Evolutionary conservation across 1,284 basidiomycete species (phyloP), one percentile per base, ranked within the genome.

Genomic region (Xerocomus nothofagi): DNA sequence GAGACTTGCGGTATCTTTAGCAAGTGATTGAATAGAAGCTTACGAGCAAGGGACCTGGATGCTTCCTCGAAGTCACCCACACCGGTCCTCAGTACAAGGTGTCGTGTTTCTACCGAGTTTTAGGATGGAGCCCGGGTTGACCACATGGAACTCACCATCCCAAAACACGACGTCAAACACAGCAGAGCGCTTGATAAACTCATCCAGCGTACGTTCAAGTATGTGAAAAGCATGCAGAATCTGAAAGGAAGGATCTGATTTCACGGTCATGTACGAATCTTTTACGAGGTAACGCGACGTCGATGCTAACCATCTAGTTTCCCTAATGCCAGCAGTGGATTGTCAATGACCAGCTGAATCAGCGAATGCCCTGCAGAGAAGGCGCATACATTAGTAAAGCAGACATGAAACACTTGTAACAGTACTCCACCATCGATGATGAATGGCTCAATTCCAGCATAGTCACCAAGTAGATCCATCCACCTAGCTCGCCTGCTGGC

Each of bases 381-480:
- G n/a, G 11, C 2, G 10, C 11, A 5, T 20, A 53, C 9, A 37
- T 53, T 8, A 56, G 53, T 27, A 27, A 44, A 30, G 36, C 6
- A 30, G 20, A 17, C 4, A 32, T 32, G 9, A n/a, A 21, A 53
- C 10, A n/a, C 30, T 17, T 12, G 40, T 26, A 12, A 50, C n/a
- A 43, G 49, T 55, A 37, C 44, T 34, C 12, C 57, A 80, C 84
- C 84, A 62, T 87, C 82, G 46, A 87, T 70, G 24, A 86, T 60
- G 59, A 88, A 88, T n/a, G 74, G 72, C 59, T 87, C 84, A 30
- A 64, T 73, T 1, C 85, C 85, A 27, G 80, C 84, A 60, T 83
- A 86, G 60, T 86, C 85, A 12, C 84, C 83, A 26, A 87, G 66
- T 4, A 86, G 70, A 59, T 86, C 84, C 82, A 86, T 85, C 77